Evolutionary conservation across 768 basidiomycete species (phyloP).

Genomic region (Infundibulicybe gibba): DNA sequence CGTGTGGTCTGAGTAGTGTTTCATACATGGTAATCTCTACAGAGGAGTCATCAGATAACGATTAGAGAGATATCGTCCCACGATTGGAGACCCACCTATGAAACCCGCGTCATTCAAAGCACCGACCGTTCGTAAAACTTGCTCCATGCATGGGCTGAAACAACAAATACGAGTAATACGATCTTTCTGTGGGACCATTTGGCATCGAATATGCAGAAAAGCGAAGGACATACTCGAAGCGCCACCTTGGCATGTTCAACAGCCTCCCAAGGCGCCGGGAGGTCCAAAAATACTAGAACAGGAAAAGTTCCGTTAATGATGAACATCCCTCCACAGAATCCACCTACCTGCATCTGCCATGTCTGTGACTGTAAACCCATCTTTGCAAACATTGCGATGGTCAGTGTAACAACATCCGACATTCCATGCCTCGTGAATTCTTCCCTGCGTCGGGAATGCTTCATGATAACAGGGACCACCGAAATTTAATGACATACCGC

Average conservation of each 20-base stretch:
- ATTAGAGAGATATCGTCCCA: slow-evolving; percentile 1
- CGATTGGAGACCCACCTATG: slow-evolving; percentile 52
- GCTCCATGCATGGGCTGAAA: slow-evolving; percentile 98
- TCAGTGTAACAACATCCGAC: slow-evolving; percentile 66
- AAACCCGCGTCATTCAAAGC: slow-evolving; percentile 89
- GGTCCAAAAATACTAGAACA: slow-evolving; percentile 86
- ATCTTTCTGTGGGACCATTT: slow-evolving; percentile 62
- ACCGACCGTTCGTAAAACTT: slow-evolving; percentile 88
- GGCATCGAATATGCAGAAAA: neutral
- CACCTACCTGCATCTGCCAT: slow-evolving; percentile 75
- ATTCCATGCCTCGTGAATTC: slow-evolving; percentile 87
- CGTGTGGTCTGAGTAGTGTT: slow-evolving; percentile 83
- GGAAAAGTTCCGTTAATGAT: slow-evolving; percentile 5
- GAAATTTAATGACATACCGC: slow-evolving; percentile 44
- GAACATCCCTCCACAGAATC: neutral
- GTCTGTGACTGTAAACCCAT: slow-evolving; percentile 81
- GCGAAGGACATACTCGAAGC: slow-evolving; percentile 57
- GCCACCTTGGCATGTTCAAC: slow-evolving; percentile 81
- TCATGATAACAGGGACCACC: slow-evolving; percentile 1
- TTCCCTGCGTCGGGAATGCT: slow-evolving; percentile 53
- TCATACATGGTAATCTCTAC: slow-evolving; percentile 95
- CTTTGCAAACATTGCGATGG: slow-evolving; percentile 98
- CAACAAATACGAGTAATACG: slow-evolving; percentile 88
- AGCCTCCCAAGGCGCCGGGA: slow-evolving; percentile 99
- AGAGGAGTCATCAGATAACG: neutral